These are phyloP conservation scores for Paxillus involutus DNA, from an alignment of 768 basidiomycete species.

Conservation along the genomic window DNA sequence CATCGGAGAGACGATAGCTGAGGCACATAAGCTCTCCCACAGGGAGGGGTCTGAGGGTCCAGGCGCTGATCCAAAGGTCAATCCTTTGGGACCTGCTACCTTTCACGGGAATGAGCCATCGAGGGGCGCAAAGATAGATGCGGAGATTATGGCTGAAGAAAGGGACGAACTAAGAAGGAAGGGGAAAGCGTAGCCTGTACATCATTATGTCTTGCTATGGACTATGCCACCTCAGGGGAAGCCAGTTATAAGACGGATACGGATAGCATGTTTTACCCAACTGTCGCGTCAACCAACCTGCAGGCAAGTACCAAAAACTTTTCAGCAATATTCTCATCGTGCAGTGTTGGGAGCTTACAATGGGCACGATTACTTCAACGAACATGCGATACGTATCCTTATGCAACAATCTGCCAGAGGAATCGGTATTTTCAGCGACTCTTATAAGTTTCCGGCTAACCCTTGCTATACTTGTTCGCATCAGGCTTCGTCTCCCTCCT, in stretches of 20 bases:
- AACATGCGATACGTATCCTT: no score
- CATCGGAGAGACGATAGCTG: constrained; percentile 37
- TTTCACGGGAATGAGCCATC: constrained; percentile 59
- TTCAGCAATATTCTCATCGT: no score
- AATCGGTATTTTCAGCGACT: not conserved
- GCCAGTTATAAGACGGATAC: no score
- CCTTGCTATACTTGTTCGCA: no score
- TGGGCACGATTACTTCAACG: no score
- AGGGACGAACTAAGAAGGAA: constrained; percentile 46
- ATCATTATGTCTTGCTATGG: not conserved
- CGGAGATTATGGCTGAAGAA: constrained; percentile 53
- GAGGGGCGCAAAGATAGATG: constrained; percentile 57
- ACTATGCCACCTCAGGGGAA: not conserved
- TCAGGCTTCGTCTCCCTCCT: constrained; percentile 18
- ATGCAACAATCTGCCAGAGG: not conserved
- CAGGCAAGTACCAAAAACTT: no score
- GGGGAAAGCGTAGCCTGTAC: constrained; percentile 29
- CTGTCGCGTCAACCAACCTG: no score
- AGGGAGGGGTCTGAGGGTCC: constrained; percentile 33
- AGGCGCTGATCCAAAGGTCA: constrained; percentile 32
- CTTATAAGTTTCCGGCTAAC: not conserved
- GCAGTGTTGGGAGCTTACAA: no score
- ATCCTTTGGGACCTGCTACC: constrained; percentile 51
- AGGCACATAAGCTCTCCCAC: constrained; percentile 32
- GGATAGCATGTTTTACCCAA: no score